Percentiles rank a stretch among this genome's conserved stretches.
Conservation (phyloP, 495 filamentous ascomycete species). For the Aspergillus baeticus region DNA sequence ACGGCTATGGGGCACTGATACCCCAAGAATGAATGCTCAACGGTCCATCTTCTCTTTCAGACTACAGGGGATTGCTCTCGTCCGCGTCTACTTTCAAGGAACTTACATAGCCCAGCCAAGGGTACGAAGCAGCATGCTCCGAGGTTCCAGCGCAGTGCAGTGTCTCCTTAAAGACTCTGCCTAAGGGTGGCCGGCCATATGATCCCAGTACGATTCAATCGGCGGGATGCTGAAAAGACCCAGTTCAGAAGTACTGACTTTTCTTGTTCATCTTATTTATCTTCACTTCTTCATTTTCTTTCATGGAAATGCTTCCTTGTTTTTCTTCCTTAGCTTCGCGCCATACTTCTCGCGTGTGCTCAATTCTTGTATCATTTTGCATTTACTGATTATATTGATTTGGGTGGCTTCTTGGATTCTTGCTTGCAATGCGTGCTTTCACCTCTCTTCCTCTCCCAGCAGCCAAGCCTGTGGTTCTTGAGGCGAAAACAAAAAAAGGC, state of each 20-base stretch:
- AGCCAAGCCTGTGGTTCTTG: background rate
- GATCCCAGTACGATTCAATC: too few relatives aligned
- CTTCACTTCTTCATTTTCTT: conserved; percentile 1
- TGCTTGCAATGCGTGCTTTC: background rate
- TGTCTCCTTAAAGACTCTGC: background rate
- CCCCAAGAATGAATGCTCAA: conserved; percentile 2
- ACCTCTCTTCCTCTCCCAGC: background rate
- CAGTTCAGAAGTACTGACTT: background rate
- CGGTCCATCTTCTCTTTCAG: conserved; percentile 6
- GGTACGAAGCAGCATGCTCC: conserved; percentile 6
- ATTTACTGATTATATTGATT: background rate
- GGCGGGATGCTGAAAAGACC: background rate
- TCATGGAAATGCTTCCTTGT: background rate
- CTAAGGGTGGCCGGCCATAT: too few relatives aligned
- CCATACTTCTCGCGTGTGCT: background rate
- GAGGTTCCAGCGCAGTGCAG: background rate
- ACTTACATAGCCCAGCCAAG: background rate
- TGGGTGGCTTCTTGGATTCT: background rate
- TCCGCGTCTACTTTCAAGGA: conserved; percentile 6
- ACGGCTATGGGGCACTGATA: conserved; percentile 11
- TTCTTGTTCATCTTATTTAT: background rate
- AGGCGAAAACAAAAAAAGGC: background rate
- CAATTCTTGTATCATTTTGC: conserved; percentile 11
- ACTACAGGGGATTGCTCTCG: conserved; percentile 1
- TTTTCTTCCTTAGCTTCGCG: conserved; percentile 1